phyloP scores from a whole-genome alignment of 257 asterid species.

The Phtheirospermum japonicum region DNA sequence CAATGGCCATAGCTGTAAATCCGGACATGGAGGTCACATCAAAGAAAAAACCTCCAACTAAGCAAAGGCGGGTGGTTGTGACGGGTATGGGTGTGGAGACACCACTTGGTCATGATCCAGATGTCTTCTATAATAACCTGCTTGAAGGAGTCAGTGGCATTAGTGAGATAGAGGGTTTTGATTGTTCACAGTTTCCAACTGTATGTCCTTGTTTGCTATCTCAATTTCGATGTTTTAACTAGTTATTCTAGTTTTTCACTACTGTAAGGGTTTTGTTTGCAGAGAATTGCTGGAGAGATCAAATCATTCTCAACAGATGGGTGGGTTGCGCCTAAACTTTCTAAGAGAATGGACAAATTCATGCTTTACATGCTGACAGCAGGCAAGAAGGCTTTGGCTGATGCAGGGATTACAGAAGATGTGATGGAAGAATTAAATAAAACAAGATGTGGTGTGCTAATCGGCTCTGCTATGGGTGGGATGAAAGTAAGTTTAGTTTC shows the following conservation, averaged over 20 bases:
- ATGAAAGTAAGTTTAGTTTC: slow-evolving; percentile 56
- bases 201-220: slow-evolving; percentile 41
- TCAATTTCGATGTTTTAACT: slow-evolving; percentile 12
- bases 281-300: slow-evolving; percentile 91
- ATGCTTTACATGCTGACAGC: slow-evolving; percentile 94
- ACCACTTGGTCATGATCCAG: slow-evolving; percentile 69
- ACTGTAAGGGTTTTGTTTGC: slow-evolving; percentile 29
- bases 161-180: slow-evolving; percentile 77
- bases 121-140: slow-evolving; percentile 67
- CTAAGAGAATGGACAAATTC: slow-evolving; percentile 85
- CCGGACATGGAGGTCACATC: slow-evolving; percentile 41
- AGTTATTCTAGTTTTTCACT: slow-evolving; percentile 27
- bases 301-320: slow-evolving; percentile 81
- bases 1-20: slow-evolving; percentile 46
- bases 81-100: slow-evolving; percentile 90
- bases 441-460: slow-evolving; percentile 70
- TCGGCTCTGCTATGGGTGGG: slow-evolving; percentile 94
- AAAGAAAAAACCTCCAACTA: slow-evolving; percentile 60
- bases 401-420: slow-evolving; percentile 75
- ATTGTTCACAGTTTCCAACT: slow-evolving; percentile 71
- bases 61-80: slow-evolving; percentile 75
- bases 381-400: slow-evolving; percentile 80
- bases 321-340: slow-evolving; percentile 75
- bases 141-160: slow-evolving; percentile 82
- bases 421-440: slow-evolving; percentile 61